Evolutionary conservation across 768 basidiomycete species (phyloP).

Genomic region (Rhizopogon roseolus): DNA sequence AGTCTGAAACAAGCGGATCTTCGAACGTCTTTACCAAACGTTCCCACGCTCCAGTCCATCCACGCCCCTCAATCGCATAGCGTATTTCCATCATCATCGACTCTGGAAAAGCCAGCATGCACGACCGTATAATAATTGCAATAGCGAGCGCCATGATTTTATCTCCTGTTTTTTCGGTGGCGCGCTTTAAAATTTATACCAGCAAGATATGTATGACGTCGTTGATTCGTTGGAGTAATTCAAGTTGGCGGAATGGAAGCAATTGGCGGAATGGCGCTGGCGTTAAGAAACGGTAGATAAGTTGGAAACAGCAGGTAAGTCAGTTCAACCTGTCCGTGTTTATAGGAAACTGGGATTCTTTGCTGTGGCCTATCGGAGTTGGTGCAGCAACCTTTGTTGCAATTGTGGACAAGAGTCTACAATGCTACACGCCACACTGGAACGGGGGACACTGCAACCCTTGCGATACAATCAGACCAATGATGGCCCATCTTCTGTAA

Average conservation of each 20-base stretch:
- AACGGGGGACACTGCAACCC: neutral
- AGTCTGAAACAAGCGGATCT: neutral
- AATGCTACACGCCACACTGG: neutral
- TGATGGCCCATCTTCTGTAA: neutral
- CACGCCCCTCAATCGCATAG: neutral
- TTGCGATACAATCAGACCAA: neutral
- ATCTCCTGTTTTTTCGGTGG: too few species aligned
- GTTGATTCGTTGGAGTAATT: neutral
- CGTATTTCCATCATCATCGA: neutral
- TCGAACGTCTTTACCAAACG: neutral
- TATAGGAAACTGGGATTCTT: neutral
- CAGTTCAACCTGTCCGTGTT: neutral
- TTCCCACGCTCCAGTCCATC: neutral
- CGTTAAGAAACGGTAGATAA: neutral
- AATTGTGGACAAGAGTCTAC: neutral
- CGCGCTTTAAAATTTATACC: neutral
- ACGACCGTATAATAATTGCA: neutral
- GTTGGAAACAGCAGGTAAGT: too few species aligned
- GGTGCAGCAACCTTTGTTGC: neutral
- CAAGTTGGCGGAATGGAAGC: neutral
- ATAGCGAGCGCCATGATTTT: neutral
- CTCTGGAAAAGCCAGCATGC: neutral
- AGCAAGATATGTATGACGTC: neutral
- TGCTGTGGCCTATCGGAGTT: slow-evolving; percentile 1
- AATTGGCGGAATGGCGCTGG: neutral